Base-by-base conservation (phyloP, 1,284 basidiomycete species). In the Chiua sp. region DNA sequence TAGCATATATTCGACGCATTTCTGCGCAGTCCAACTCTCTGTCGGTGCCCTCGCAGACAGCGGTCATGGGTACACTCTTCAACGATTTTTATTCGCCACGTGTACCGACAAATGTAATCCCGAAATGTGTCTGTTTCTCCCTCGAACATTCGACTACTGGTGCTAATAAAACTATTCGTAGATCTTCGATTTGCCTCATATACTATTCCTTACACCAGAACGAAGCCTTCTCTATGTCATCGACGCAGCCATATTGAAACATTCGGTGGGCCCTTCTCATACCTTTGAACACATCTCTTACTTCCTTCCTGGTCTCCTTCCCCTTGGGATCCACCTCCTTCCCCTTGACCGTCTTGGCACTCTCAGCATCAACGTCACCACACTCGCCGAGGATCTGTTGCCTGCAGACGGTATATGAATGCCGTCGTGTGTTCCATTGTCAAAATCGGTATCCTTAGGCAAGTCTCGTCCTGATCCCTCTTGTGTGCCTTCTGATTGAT, bases 221-320 rank as follows among this genome's bases (percentile, higher is more conserved):
- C 87, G 91, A 6, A 73, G 84, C 23, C 80, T 93, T 16, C 81
- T 92, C 50, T 92, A 91, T 65, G 87, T 89, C 15, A 90, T 89
- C 2, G 87, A 89, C 65, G 78, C 76, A 20, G 60, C 51, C 16
- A 67, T 70, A 64, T 42, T 62, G 66, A 37, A 66, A 64, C 57
- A 61, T 13, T 15, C 65, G 22, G 59, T 62, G n/a, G 50, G 59
- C 3, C 79, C 85, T 10, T 76, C 80, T 7, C 83, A 88, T 67
- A 70, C 65, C 22, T 85, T 91, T 63, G 88, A 93, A 66, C 91
- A 93, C 67, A 79, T 93, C 51, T 84, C 90, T 2, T 92, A 91
- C 73, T 93, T 92, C 79, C 79, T 91, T 55, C 88, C 90, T 1
- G 91, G 89, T 15, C 77, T 92, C 20, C 79, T 93, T 42, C 88